A percentile compares a stretch with the other conserved stretches of the same genome.
phyloP scores from a whole-genome alignment of 23 red algal genomes.

The Pyropia yezoensis region DNA sequence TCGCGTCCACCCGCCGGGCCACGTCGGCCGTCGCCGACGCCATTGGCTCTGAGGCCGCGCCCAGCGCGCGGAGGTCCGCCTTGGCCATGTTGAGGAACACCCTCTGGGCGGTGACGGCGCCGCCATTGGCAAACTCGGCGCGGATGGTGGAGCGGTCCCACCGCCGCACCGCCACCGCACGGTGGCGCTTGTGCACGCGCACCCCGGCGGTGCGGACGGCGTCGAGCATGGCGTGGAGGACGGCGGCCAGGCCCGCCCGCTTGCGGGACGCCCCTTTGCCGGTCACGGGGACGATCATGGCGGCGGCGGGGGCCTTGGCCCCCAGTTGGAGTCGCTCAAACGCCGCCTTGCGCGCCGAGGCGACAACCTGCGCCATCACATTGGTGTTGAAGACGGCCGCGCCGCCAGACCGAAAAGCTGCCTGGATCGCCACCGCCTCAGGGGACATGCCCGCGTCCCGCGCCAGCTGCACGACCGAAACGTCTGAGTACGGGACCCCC shows the following conservation, averaged over 20 bases:
- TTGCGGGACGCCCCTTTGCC: background rate
- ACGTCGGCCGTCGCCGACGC: constrained; percentile 2
- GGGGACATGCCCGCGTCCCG: constrained; percentile 21
- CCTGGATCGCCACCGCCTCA: constrained; percentile 15
- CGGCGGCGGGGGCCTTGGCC: background rate
- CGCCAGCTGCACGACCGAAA: constrained; percentile 23
- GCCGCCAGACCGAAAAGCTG: background rate
- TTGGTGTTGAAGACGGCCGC: no score
- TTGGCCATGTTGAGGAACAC: constrained; percentile 38
- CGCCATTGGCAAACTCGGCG: constrained; percentile 7
- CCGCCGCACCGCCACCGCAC: background rate
- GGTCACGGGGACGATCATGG: constrained; percentile 15
- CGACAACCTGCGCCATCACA: no score
- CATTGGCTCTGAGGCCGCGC: constrained; percentile 25
- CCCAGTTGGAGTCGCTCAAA: no score
- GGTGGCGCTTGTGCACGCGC: constrained; percentile 5
- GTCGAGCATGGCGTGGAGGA: constrained; percentile 18
- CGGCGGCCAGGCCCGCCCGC: constrained; percentile 15
- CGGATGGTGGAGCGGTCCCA: background rate
- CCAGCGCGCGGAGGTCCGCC: constrained; percentile 24
- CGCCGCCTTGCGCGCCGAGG: no score
- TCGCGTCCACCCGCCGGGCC: constrained; percentile 7
- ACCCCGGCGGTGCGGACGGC: constrained; percentile 2
- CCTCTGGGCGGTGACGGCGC: background rate
- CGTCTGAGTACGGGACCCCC: constrained; percentile 13